Evolutionary conservation across 345 rosid genomes (phyloP), one percentile per base, ranked within the genome.

Genomic region (sweet orange (Citrus sinensis)): DNA sequence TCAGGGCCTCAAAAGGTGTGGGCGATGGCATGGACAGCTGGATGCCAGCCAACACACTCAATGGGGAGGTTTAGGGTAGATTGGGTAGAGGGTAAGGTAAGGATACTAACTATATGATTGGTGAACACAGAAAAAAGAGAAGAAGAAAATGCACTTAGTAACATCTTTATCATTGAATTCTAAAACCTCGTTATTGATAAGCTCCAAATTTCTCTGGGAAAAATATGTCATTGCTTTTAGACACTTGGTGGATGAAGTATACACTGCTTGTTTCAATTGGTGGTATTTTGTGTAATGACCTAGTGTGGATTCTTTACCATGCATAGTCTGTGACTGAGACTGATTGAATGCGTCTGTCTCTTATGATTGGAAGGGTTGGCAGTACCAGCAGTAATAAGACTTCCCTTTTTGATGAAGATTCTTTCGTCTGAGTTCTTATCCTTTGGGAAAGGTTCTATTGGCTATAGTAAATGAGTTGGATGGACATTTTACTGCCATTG

Each of bases 1-100:
- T 73, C 80, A 65, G 75, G 59, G 65, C 81, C 75, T 75, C 74
- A 68, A 81, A 81, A 42, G 76, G 72, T 76, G 79, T 82, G 72
- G 78, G 79, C 80, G 82, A 49, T 80, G 63, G 77, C 68, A 32
- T 39, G 78, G 71, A 71, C 60, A 77, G 74, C 61, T 77, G 80
- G 85, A 81, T 85, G 78, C 75, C 78, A 54, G 81, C 85, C 65
- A 56, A 59, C 83, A 74, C 66, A 55, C 81, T 70, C 73, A 63
- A 71, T 66, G 74, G 81, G 83, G 35, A 79, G 78, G 83, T 85
- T 75, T 80, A 78, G 83, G 82, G 75, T 87, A 86, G 89, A 64
- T 75, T 75, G 85, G 80, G 76, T 80, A 27, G 79, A 79, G 87
- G 85, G 67, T 40, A 82, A 87, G 90, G 88, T 82, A 80, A 83